These are phyloP conservation scores for Phytophthora fragariae DNA, from an alignment of 352 stramenopile genomes.

Conservation along the genomic window DNA sequence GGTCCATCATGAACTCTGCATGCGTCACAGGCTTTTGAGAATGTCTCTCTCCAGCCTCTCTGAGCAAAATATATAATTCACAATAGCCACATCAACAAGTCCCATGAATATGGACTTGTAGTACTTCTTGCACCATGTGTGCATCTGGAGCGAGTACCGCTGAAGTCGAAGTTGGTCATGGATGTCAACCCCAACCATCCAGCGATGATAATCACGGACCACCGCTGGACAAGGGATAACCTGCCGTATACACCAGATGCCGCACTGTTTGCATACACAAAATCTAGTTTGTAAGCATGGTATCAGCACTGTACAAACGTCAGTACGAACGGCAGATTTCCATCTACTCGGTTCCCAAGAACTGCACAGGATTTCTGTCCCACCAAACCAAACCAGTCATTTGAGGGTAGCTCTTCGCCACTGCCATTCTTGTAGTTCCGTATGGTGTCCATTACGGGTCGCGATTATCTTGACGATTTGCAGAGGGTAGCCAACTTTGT, in stretches of 20 bases:
- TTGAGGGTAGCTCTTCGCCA: background rate
- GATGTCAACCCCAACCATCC: background rate
- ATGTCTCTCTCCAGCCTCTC: slow-evolving; percentile 3
- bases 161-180: slow-evolving; percentile 1
- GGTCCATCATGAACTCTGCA: slow-evolving; percentile 14
- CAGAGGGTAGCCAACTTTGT: background rate
- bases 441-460: background rate
- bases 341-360: slow-evolving; percentile 3
- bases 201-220: background rate
- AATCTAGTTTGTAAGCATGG: no score
- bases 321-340: background rate
- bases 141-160: background rate
- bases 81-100: slow-evolving; percentile 31
- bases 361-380: slow-evolving; percentile 1
- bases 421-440: slow-evolving; percentile 1
- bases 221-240: slow-evolving; percentile 1
- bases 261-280: background rate
- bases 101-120: slow-evolving; percentile 36
- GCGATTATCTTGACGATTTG: slow-evolving; percentile 11
- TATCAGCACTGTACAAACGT: no score
- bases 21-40: background rate
- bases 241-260: background rate
- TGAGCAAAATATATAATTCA: slow-evolving; percentile 32
- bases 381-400: slow-evolving; percentile 12
- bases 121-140: slow-evolving; percentile 24